A percentile compares a stretch with the other conserved stretches of the same genome.
Conservation (phyloP, 768 basidiomycete species). For the Piloderma croceum region DNA sequence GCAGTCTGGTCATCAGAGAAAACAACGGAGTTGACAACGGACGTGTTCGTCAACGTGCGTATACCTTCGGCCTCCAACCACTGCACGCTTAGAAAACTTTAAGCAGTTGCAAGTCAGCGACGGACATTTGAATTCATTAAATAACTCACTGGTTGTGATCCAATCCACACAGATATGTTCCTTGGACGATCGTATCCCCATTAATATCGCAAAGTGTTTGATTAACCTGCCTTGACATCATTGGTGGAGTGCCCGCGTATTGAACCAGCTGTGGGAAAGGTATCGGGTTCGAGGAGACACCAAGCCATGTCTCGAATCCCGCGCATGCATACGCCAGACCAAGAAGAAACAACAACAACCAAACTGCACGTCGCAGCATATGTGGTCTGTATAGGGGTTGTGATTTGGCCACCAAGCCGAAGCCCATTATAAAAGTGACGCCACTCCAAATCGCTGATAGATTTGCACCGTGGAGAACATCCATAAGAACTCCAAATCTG, state of each 20-base stretch:
- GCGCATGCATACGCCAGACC: constrained; percentile 3
- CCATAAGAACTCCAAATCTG: constrained; percentile 11
- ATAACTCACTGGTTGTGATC: too few relatives aligned
- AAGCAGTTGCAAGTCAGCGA: too few relatives aligned
- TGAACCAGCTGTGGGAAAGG: constrained; percentile 7
- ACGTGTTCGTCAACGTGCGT: constrained; percentile 10
- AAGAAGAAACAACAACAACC: constrained; percentile 6
- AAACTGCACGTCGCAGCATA: constrained; percentile 7
- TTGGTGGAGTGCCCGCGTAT: constrained; percentile 8
- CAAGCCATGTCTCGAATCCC: constrained; percentile 3
- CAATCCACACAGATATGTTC: constrained; percentile 9
- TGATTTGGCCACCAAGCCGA: constrained; percentile 2
- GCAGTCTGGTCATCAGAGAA: constrained; percentile 9
- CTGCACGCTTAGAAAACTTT: too few relatives aligned
- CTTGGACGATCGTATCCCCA: constrained; percentile 3
- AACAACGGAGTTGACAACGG: constrained; percentile 9
- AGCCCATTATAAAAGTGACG: constrained; percentile 3
- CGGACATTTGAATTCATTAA: too few relatives aligned
- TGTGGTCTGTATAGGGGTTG: constrained; percentile 6
- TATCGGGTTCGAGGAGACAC: constrained; percentile 2
- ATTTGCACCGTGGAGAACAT: constrained; percentile 9
- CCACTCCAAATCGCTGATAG: constrained; percentile 7
- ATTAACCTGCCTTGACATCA: constrained; percentile 12
- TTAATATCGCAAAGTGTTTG: constrained; percentile 9
- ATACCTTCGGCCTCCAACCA: too few relatives aligned